phyloP scores from a whole-genome alignment of 1,284 basidiomycete genomes.

The Moesziomyces sp. region DNA sequence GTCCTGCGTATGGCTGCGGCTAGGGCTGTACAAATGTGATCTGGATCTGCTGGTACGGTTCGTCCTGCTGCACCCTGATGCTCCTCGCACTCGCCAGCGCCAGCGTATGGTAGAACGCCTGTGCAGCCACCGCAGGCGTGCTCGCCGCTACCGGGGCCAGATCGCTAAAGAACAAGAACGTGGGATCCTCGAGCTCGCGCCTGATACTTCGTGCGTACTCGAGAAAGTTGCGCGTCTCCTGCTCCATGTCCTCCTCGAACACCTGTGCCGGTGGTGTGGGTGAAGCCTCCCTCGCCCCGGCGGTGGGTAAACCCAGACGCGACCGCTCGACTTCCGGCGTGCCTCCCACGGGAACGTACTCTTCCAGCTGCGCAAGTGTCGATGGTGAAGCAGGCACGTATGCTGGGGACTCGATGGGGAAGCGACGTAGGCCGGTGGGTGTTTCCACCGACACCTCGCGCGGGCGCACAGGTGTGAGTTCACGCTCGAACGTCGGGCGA shows the following conservation, averaged over 20 bases:
- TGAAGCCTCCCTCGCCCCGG: not conserved
- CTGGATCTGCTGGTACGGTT: slow-evolving; percentile 62
- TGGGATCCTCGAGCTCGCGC: slow-evolving; percentile 29
- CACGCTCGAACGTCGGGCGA: slow-evolving; percentile 24
- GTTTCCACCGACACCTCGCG: slow-evolving; percentile 39
- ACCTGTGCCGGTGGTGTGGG: slow-evolving; percentile 20
- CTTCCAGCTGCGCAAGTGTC: slow-evolving; percentile 23
- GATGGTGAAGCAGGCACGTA: slow-evolving; percentile 22
- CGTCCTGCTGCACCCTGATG: slow-evolving; percentile 57
- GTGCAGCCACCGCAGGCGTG: slow-evolving; percentile 57
- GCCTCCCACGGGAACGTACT: slow-evolving; percentile 6
- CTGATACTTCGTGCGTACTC: slow-evolving; percentile 26
- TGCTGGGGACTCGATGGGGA: slow-evolving; percentile 22
- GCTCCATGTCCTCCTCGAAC: slow-evolving; percentile 31
- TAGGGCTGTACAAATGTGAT: slow-evolving; percentile 14
- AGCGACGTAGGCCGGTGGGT: slow-evolving; percentile 32
- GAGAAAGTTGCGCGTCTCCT: slow-evolving; percentile 47
- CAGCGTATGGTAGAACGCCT: slow-evolving; percentile 65
- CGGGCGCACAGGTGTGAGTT: slow-evolving; percentile 22
- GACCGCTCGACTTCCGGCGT: slow-evolving; percentile 19
- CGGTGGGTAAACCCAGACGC: slow-evolving; percentile 18
- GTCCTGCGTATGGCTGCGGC: not conserved
- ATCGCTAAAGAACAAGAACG: slow-evolving; percentile 47
- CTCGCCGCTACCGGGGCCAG: slow-evolving; percentile 40
- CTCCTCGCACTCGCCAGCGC: slow-evolving; percentile 47